These are phyloP conservation scores for Exophiala aquamarina DNA, from an alignment of 2,329 filamentous ascomycete species.

Conservation along the genomic window DNA sequence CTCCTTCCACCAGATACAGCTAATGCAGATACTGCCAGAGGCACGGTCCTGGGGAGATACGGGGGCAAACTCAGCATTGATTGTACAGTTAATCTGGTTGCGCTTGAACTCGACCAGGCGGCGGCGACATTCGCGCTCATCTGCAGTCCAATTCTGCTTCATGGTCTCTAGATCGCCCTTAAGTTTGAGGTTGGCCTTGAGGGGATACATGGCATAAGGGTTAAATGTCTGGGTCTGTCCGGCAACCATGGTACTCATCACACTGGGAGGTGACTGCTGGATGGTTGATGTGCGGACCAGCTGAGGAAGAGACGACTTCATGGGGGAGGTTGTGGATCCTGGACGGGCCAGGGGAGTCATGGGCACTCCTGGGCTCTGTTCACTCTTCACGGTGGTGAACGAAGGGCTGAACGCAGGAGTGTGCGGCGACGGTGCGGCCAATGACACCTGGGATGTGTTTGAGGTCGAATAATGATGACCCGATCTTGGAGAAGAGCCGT, in stretches of 20 bases:
- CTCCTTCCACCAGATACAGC: slow-evolving; percentile 96
- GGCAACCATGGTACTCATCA: slow-evolving; percentile 40
- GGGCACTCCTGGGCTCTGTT: slow-evolving; percentile 44
- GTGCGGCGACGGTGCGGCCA: slow-evolving; percentile 51
- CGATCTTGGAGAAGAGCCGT: slow-evolving; percentile 41
- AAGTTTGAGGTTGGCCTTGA: slow-evolving; percentile 80
- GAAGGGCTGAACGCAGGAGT: slow-evolving; percentile 48
- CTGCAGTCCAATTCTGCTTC: slow-evolving; percentile 77
- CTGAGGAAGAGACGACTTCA: slow-evolving; percentile 53
- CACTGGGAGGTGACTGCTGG: slow-evolving; percentile 54
- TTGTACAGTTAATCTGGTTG: slow-evolving; percentile 75
- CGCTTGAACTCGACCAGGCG: slow-evolving; percentile 87
- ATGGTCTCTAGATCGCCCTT: slow-evolving; percentile 81
- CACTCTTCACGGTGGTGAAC: slow-evolving; percentile 47
- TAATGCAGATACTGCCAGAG: slow-evolving; percentile 87
- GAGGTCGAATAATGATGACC: slow-evolving; percentile 45
- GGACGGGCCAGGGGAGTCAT: slow-evolving; percentile 37
- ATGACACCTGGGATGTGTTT: slow-evolving; percentile 40
- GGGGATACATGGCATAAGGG: slow-evolving; percentile 74
- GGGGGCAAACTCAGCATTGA: slow-evolving; percentile 76
- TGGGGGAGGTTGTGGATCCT: slow-evolving; percentile 47
- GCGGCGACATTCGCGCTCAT: slow-evolving; percentile 76
- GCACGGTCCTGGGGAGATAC: slow-evolving; percentile 77
- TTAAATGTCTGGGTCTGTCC: slow-evolving; percentile 58
- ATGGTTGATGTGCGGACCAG: slow-evolving; percentile 69